A percentile compares a stretch with the other conserved stretches of the same genome.
phyloP scores from a whole-genome alignment of 108 stramenopile species.

The Cyclotella atomus region DNA sequence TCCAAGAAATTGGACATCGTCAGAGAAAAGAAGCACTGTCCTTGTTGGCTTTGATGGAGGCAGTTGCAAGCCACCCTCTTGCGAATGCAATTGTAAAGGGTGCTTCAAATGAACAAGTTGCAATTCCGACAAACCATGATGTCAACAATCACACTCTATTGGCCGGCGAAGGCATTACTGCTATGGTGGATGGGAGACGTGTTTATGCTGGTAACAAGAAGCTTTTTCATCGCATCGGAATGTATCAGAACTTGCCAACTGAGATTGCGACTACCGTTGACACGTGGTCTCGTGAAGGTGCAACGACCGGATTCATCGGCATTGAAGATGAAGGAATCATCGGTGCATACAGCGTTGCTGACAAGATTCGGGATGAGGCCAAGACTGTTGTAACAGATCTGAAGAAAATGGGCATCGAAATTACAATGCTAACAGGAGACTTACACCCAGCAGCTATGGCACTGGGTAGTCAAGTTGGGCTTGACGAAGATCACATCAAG shows the following conservation, averaged over 20 bases:
- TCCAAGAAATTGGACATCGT: constrained; percentile 35
- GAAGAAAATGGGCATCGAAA: constrained; percentile 70
- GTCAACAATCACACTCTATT: constrained; percentile 61
- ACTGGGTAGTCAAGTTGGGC: constrained; percentile 75
- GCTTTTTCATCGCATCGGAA: constrained; percentile 66
- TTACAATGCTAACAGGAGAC: constrained; percentile 97
- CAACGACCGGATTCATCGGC: constrained; percentile 75
- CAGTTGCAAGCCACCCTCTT: constrained; percentile 74
- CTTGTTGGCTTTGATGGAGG: constrained; percentile 74
- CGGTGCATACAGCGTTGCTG: constrained; percentile 73
- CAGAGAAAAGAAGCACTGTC: constrained; percentile 53
- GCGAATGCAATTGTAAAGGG: constrained; percentile 67
- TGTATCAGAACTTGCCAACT: constrained; percentile 43
- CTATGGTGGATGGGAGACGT: constrained; percentile 50
- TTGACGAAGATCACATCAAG: constrained; percentile 49
- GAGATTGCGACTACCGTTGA: constrained; percentile 33
- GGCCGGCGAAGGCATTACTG: constrained; percentile 73
- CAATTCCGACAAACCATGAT: constrained; percentile 37
- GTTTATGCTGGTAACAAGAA: constrained; percentile 77
- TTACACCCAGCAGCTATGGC: constrained; percentile 76
- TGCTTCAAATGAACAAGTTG: constrained; percentile 61
- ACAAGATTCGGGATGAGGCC: constrained; percentile 68
- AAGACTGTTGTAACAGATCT: constrained; percentile 59
- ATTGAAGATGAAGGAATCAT: constrained; percentile 79
- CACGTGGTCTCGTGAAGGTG: constrained; percentile 59